Evolutionary conservation across 352 stramenopile genomes (phyloP).

Genomic region (Phytopythium helicoides): DNA sequence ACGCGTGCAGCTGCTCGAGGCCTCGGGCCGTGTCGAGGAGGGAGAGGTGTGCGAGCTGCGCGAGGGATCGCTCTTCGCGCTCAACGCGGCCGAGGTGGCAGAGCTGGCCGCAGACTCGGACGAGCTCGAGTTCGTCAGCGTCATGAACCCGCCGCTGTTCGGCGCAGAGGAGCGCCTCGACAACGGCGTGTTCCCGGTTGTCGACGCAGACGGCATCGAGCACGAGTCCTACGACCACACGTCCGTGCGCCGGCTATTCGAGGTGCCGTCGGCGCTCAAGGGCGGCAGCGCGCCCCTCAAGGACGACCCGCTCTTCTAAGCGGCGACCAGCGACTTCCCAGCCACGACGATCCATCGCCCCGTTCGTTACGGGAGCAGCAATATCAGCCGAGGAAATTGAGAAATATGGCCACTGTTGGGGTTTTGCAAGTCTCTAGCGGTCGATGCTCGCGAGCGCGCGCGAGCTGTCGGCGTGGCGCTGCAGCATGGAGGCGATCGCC

Average conservation of each 20-base stretch:
- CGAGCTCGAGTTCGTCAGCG: conserved; percentile 71
- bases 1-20: conserved; percentile 49
- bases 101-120: conserved; percentile 55
- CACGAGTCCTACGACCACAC: conserved; percentile 52
- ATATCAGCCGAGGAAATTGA: conserved; percentile 3
- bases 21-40: conserved; percentile 27
- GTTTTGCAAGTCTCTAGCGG: too few species aligned
- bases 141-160: conserved; percentile 80
- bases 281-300: conserved; percentile 76
- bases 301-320: conserved; percentile 75
- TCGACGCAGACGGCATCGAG: conserved; percentile 62
- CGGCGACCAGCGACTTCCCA: background rate
- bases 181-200: conserved; percentile 67
- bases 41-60: conserved; percentile 33
- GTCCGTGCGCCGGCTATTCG: conserved; percentile 57
- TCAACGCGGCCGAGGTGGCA: conserved; percentile 54
- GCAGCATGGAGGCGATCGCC: conserved; percentile 26
- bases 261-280: conserved; percentile 72
- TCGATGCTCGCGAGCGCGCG: background rate
- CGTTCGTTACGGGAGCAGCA: background rate
- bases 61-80: conserved; percentile 53
- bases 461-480: conserved; percentile 31
- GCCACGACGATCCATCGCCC: background rate
- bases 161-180: conserved; percentile 43
- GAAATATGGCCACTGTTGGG: background rate